A percentile compares a stretch with the other conserved stretches of the same genome.
These are phyloP conservation scores for Umbelopsis sp. DNA, from an alignment of 371 early-diverging fungal genomes.

Conservation along the genomic window DNA sequence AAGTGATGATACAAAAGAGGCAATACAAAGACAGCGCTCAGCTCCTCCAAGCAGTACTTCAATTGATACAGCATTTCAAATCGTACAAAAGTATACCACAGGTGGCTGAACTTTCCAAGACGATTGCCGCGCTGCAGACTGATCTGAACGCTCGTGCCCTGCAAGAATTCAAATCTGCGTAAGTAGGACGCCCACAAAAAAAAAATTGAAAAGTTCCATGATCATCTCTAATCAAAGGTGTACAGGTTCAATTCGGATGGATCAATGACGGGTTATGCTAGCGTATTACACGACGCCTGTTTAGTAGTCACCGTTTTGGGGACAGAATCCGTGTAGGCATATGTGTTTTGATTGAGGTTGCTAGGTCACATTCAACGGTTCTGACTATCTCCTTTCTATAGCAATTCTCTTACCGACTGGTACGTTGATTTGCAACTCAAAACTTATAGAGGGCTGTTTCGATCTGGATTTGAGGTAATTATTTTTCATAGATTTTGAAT, in stretches of 20 bases:
- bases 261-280: conserved; percentile 50
- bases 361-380: neutral
- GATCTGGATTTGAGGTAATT: conserved; percentile 75
- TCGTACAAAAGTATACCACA: conserved; percentile 76
- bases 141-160: conserved; percentile 74
- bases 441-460: conserved; percentile 85
- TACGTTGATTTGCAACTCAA: conserved; percentile 84
- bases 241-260: conserved; percentile 58
- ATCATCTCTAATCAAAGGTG: neutral
- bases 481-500: neutral
- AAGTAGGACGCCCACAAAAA: conserved; percentile 6
- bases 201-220: neutral
- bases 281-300: conserved; percentile 75
- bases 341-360: neutral
- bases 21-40: conserved; percentile 82
- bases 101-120: conserved; percentile 69
- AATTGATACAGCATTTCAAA: conserved; percentile 79
- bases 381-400: neutral
- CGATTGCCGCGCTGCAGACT: conserved; percentile 64
- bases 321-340: conserved; percentile 63
- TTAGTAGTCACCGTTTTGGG: conserved; percentile 77
- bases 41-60: conserved; percentile 81
- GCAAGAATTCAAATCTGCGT: conserved; percentile 75
- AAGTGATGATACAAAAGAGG: conserved; percentile 63
- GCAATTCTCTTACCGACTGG: conserved; percentile 66